Evolutionary conservation across 2,329 filamentous ascomycete species (phyloP), one percentile per base, ranked within the genome.

Genomic region (Talaromyces funiculosus): DNA sequence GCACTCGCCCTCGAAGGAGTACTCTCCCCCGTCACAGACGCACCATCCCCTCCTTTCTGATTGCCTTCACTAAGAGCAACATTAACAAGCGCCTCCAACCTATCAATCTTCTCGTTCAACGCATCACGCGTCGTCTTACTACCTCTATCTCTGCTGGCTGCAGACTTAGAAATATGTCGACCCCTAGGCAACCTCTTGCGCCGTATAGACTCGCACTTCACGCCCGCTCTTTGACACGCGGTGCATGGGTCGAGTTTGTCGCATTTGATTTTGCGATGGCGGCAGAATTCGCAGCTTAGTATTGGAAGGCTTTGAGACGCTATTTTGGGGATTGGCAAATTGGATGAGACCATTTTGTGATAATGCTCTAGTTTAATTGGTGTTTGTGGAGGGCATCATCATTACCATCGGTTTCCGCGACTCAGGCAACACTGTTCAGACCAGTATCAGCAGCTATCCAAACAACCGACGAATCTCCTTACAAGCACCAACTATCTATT

Each of bases 191-290:
- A 55, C 37, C 65, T 61, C 24, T 40, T 56, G 14, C 67, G 64
- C 18, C 61, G 57, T 3, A 67, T 54, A 2, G 64, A 57, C 4
- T 65, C 51, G 57, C 64, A 66, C 8, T 61, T 45, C 3, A 63
- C 56, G 12, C 64, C 64, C 7, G 55, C 42, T 14, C 54, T 49
- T 20, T 53, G 49, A 37, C 65, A 67, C 24, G 64, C 65, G n/a
- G 61, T 65, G 51, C 64, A 67, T 4, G 65, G 66, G 35, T 61
- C 60, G 31, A 64, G 57, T 45, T 63, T 65, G 53, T 67, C 66
- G 51, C 57, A 60, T 60, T 54, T 54, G 18, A 60, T 60, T 42
- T 67, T 67, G 47, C 66, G 64, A n/a, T 63, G 55, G 37, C 60
- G 63, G 29, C 65, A 66, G 12, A 61, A 57, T 37, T 64, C 63